Percentiles rank a stretch among this genome's conserved stretches.
Evolutionary conservation across 2,329 filamentous ascomycete species (phyloP).

Genomic region (Trichoderma lentiforme): DNA sequence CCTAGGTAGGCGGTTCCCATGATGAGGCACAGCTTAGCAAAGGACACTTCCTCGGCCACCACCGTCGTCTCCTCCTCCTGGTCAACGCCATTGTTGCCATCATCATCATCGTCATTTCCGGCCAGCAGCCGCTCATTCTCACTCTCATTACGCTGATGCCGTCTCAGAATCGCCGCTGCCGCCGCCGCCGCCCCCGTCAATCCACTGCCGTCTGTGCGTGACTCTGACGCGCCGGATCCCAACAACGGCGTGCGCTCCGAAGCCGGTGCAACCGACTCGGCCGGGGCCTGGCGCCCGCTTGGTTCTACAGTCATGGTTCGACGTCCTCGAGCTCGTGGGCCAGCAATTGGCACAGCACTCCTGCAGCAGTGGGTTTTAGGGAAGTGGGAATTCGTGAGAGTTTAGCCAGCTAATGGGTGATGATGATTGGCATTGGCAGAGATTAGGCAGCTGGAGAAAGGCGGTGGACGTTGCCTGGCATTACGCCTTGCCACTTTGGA

Average conservation of each 20-base stretch:
- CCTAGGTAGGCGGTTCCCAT: conserved; percentile 56
- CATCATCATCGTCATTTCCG: background rate
- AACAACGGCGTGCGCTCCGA: conserved; percentile 30
- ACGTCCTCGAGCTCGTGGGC: background rate
- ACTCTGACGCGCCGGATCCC: conserved; percentile 15
- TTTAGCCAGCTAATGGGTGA: background rate
- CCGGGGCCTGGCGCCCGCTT: background rate
- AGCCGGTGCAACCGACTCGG: conserved; percentile 1
- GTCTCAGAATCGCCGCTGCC: conserved; percentile 1
- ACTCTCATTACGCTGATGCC: background rate
- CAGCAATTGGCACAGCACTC: background rate
- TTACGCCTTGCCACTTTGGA: background rate
- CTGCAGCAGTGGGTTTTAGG: background rate
- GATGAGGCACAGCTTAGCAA: conserved; percentile 49
- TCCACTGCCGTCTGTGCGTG: background rate
- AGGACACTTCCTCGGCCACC: conserved; percentile 47
- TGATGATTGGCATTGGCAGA: background rate
- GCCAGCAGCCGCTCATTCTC: background rate
- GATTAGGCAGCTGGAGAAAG: background rate
- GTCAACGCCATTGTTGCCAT: background rate
- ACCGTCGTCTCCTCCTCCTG: conserved; percentile 45
- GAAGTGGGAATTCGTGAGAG: background rate
- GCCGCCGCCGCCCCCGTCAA: conserved; percentile 10
- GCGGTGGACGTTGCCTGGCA: background rate
- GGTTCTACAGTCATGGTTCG: conserved; percentile 12